These are phyloP conservation scores for Trichophyton schoenleinii DNA, from an alignment of 2,329 filamentous ascomycete species.

Conservation along the genomic window DNA sequence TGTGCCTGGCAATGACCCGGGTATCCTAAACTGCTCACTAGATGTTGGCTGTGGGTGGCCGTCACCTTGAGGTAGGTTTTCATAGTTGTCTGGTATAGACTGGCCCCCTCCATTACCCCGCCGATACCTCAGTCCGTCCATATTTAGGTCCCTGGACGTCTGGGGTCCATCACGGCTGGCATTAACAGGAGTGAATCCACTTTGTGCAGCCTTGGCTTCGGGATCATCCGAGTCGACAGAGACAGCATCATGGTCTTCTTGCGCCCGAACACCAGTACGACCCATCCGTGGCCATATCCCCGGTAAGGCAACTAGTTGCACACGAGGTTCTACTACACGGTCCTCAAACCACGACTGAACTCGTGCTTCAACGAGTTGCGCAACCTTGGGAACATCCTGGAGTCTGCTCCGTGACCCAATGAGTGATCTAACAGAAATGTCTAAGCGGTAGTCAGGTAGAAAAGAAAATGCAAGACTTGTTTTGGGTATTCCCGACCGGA, in stretches of 20 bases:
- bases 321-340: constrained; percentile 51
- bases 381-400: constrained; percentile 55
- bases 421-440: constrained; percentile 52
- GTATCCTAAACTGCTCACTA: constrained; percentile 28
- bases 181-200: constrained; percentile 4
- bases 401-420: constrained; percentile 51
- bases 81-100: neutral
- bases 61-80: neutral
- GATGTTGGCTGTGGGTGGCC: neutral
- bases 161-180: constrained; percentile 8
- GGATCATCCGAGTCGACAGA: constrained; percentile 8
- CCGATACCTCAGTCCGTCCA: constrained; percentile 25
- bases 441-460: constrained; percentile 49
- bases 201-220: neutral
- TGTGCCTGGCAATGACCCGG: constrained; percentile 26
- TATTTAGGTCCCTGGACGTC: constrained; percentile 16
- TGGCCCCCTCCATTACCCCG: neutral
- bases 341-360: constrained; percentile 58
- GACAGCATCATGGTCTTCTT: constrained; percentile 26
- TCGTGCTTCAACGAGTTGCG: constrained; percentile 51
- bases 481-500: constrained; percentile 44
- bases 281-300: constrained; percentile 50
- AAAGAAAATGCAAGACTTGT: constrained; percentile 95
- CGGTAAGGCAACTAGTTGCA: constrained; percentile 52
- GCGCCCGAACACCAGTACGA: constrained; percentile 32